These are phyloP conservation scores for Pisolithus marmoratus DNA, from an alignment of 768 basidiomycete species.

Conservation along the genomic window DNA sequence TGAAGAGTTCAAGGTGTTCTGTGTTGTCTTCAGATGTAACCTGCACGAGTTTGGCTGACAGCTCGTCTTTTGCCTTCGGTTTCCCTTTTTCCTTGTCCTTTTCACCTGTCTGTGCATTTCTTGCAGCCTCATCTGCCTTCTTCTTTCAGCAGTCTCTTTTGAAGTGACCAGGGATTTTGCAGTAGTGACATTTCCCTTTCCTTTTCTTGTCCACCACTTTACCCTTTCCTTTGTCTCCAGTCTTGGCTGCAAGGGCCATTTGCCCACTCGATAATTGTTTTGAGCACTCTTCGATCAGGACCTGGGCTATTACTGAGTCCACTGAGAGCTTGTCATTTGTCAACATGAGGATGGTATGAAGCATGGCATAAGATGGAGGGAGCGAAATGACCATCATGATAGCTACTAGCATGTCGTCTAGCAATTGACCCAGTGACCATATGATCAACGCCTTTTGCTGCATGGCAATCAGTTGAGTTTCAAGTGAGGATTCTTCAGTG, in stretches of 20 bases:
- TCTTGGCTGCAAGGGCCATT: neutral
- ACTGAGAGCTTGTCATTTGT: neutral
- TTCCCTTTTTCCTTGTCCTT: neutral
- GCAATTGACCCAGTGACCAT: constrained; percentile 7
- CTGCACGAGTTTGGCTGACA: neutral
- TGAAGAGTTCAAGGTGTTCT: neutral
- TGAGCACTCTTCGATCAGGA: neutral
- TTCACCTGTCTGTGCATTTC: neutral
- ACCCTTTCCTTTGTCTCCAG: neutral
- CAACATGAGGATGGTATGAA: constrained; percentile 16
- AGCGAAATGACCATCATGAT: constrained; percentile 16
- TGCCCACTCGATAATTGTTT: neutral
- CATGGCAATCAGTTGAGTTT: constrained; percentile 17
- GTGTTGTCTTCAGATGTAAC: neutral
- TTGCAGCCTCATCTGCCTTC: neutral
- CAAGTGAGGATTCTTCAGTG: constrained; percentile 9
- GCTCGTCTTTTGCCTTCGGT: neutral
- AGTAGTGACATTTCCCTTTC: neutral
- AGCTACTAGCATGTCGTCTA: constrained; percentile 16
- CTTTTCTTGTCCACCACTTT: neutral
- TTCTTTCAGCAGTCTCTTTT: neutral
- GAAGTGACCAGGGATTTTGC: neutral
- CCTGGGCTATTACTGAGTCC: neutral
- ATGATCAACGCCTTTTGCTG: constrained; percentile 9
- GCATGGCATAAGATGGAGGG: constrained; percentile 13